phyloP scores from a whole-genome alignment of 129 eudicot species.

The Flaveria bidentis region DNA sequence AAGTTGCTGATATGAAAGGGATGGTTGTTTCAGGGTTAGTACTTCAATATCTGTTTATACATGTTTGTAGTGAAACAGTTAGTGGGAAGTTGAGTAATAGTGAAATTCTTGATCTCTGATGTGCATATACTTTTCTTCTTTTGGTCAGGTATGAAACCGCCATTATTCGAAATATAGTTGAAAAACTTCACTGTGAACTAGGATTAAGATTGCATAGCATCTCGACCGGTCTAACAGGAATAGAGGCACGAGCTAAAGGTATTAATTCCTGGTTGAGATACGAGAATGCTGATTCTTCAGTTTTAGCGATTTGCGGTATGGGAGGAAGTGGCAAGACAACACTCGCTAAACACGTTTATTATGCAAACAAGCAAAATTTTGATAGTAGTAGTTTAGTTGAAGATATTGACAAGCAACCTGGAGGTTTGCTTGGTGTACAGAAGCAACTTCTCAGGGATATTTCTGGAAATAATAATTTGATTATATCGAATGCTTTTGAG shows the following conservation, averaged over 20 bases:
- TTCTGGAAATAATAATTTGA: not conserved
- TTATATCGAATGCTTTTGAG: not conserved
- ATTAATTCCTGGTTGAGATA: slow-evolving; percentile 20
- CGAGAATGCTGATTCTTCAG: not conserved
- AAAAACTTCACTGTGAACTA: not conserved
- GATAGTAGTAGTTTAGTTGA: not conserved
- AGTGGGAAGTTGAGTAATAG: not conserved
- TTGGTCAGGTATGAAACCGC: not conserved
- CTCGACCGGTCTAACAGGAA: slow-evolving; percentile 11
- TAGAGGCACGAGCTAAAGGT: not conserved
- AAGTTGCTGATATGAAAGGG: not conserved
- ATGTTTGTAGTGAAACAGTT: not conserved
- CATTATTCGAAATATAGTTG: not conserved
- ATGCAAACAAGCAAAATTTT: not conserved
- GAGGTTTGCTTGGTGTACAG: slow-evolving; percentile 1
- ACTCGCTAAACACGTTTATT: not conserved
- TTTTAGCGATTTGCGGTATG: slow-evolving; percentile 28
- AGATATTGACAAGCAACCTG: not conserved
- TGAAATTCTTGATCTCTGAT: not conserved
- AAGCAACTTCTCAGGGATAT: not conserved
- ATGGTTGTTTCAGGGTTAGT: slow-evolving; percentile 13
- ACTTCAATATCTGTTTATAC: too few species aligned
- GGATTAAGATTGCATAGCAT: not conserved
- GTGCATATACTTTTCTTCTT: not conserved
- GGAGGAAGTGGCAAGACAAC: slow-evolving; percentile 41